phyloP scores from a whole-genome alignment of 192 early-diverging fungal species.

The Rhizoclosmatium globosum region DNA sequence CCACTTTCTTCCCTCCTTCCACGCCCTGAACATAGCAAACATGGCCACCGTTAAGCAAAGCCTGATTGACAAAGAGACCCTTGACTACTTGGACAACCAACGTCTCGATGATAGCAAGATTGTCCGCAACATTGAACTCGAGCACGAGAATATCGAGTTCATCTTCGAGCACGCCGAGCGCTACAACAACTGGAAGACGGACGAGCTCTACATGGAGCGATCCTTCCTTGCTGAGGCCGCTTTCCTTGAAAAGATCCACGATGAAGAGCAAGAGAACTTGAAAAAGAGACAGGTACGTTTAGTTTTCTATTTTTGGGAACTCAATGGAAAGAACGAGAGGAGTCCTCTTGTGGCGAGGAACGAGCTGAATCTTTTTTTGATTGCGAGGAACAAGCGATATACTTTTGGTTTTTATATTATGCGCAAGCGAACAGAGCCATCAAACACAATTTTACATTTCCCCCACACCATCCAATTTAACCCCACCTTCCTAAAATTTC shows the following conservation, averaged over 20 bases:
- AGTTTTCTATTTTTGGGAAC: background rate
- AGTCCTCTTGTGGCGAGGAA: background rate
- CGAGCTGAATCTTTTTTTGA: background rate
- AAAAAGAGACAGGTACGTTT: conserved; percentile 30
- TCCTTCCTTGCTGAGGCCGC: conserved; percentile 26
- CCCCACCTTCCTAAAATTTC: background rate
- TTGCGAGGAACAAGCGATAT: background rate
- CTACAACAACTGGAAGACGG: conserved; percentile 44
- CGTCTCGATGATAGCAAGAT: conserved; percentile 19
- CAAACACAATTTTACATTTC: too few relatives aligned
- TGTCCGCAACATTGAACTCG: conserved; percentile 19
- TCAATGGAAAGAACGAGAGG: background rate
- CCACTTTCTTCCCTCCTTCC: background rate
- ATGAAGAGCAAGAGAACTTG: conserved; percentile 41
- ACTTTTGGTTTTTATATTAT: too few relatives aligned
- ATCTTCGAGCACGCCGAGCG: conserved; percentile 39
- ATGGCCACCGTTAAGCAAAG: conserved; percentile 6
- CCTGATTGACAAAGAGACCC: conserved; percentile 39
- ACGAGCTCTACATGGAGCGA: conserved; percentile 42
- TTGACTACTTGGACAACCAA: conserved; percentile 24
- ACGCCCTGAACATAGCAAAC: background rate
- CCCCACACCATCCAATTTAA: too few relatives aligned
- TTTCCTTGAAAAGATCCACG: conserved; percentile 38
- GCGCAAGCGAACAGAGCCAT: too few relatives aligned
- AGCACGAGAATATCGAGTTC: conserved; percentile 42